Conservation (phyloP, 2,329 filamentous ascomycete genomes). For the Nakataea oryzae region DNA sequence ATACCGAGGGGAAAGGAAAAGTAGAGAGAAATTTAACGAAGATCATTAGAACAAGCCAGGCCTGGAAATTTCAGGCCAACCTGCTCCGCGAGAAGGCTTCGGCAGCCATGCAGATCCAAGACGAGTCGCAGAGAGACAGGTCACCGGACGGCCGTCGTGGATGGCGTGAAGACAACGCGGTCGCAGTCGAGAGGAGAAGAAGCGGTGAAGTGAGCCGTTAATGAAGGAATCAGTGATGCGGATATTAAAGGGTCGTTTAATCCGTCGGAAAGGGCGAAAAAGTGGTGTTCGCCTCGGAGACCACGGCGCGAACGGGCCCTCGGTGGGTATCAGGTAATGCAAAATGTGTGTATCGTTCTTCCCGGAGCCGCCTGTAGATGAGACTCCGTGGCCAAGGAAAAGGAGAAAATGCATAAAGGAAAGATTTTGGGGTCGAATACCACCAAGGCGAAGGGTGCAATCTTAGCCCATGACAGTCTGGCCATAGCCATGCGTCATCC, state of each 20-base stretch:
- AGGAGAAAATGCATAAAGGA: neutral
- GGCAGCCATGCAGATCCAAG: neutral
- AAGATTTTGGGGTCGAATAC: neutral
- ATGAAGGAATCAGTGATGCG: neutral
- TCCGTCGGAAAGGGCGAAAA: neutral
- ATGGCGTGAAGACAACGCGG: neutral
- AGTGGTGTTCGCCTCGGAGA: neutral
- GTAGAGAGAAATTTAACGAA: constrained; percentile 3
- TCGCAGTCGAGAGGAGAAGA: neutral
- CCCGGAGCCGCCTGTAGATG: neutral
- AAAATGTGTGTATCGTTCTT: constrained; percentile 4
- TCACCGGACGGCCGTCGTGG: neutral
- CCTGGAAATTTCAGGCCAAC: neutral
- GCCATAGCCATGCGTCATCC: constrained; percentile 32
- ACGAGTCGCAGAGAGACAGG: neutral
- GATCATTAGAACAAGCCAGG: constrained; percentile 10
- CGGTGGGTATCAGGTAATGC: constrained; percentile 3
- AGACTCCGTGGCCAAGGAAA: neutral
- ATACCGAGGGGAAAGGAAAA: constrained; percentile 11
- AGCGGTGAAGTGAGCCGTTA: neutral
- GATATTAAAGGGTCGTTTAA: neutral
- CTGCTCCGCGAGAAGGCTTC: neutral
- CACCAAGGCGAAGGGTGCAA: neutral
- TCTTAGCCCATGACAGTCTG: constrained; percentile 43
- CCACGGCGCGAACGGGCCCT: too few relatives aligned